Conservation (phyloP, 2,329 filamentous ascomycete genomes). For the Calonectria multiphialidica region DNA sequence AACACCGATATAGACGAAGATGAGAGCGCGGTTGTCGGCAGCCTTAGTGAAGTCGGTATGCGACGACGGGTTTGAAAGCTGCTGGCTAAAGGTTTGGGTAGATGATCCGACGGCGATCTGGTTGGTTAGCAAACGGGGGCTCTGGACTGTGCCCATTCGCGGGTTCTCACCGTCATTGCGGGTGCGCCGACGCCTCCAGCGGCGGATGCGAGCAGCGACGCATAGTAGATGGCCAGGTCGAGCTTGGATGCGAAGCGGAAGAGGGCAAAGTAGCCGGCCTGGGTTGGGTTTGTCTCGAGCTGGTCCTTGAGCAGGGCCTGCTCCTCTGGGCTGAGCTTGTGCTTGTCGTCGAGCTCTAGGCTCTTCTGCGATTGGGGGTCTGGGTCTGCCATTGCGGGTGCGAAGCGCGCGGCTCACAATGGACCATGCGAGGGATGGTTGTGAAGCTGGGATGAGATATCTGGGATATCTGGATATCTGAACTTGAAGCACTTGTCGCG, state of each 20-base stretch:
- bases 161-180: slow-evolving; percentile 77
- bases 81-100: slow-evolving; percentile 1
- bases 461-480: neutral
- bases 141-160: slow-evolving; percentile 53
- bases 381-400: neutral
- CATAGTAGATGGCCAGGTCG: slow-evolving; percentile 69
- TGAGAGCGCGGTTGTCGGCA: slow-evolving; percentile 66
- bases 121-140: neutral
- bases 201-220: slow-evolving; percentile 72
- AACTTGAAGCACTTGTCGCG: neutral
- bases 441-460: neutral
- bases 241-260: slow-evolving; percentile 74
- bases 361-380: neutral
- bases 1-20: slow-evolving; percentile 84
- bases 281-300: slow-evolving; percentile 70
- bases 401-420: neutral
- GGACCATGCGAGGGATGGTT: neutral
- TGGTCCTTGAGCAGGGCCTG: slow-evolving; percentile 73
- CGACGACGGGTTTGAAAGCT: slow-evolving; percentile 40
- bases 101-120: neutral
- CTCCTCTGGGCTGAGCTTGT: slow-evolving; percentile 63
- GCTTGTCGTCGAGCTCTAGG: neutral
- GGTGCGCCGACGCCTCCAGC: slow-evolving; percentile 77
- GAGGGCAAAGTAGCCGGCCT: slow-evolving; percentile 70
- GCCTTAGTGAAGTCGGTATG: slow-evolving; percentile 66